phyloP scores from a whole-genome alignment of 768 basidiomycete genomes.

The Thelephora aurantiotincta region DNA sequence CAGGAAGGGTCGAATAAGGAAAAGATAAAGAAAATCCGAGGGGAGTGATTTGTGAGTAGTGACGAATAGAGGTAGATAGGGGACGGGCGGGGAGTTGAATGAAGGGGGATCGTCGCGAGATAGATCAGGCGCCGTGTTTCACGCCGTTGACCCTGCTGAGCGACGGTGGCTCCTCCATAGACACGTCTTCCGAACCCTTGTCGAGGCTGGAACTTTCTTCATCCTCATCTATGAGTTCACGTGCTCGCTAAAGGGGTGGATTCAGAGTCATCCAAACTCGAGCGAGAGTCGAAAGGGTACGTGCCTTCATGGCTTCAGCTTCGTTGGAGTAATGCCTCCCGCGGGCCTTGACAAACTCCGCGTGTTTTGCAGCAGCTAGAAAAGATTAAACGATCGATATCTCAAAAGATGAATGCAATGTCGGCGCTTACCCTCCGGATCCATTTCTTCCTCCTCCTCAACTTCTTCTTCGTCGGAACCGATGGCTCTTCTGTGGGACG shows the following conservation, averaged over 20 bases:
- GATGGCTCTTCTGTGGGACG: constrained; percentile 24
- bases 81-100: not conserved
- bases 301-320: constrained; percentile 85
- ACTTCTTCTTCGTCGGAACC: constrained; percentile 28
- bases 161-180: constrained; percentile 13
- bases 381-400: constrained; percentile 2
- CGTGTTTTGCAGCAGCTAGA: constrained; percentile 69
- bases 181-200: constrained; percentile 10
- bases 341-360: constrained; percentile 66
- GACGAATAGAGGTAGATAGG: not conserved
- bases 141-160: constrained; percentile 12
- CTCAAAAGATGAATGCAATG: not conserved
- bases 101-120: not conserved
- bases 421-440: constrained; percentile 59
- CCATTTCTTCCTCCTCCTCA: constrained; percentile 76
- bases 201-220: constrained; percentile 16
- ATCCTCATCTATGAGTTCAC: constrained; percentile 44
- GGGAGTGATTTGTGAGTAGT: not conserved
- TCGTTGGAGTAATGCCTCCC: constrained; percentile 85
- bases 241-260: not conserved
- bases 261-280: not conserved
- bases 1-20: not conserved
- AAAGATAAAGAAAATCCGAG: not conserved
- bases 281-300: constrained; percentile 3
- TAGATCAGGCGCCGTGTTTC: constrained; percentile 5